Evolutionary conservation across 176 grass and related monocot genomes (phyloP).

Genomic region (Oryza nivara): DNA sequence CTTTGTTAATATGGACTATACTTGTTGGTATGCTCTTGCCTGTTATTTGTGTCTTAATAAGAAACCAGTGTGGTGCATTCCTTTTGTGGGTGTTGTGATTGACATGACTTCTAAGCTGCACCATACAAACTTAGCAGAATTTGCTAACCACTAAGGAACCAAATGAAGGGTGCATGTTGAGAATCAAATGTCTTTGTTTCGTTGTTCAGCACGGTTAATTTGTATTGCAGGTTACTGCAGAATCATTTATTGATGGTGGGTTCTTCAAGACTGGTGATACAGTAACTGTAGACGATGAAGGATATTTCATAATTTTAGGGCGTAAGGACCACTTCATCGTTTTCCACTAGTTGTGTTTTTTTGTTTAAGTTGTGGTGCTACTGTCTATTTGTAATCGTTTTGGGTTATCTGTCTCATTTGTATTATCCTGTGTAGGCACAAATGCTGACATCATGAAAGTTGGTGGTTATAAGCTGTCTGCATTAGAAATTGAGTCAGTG

Average conservation of each 20-base stretch:
- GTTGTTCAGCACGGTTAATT: conserved; percentile 34
- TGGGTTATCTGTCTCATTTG: conserved; percentile 9
- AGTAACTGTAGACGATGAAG: conserved; percentile 80
- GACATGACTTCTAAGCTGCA: conserved; percentile 11
- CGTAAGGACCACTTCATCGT: conserved; percentile 58
- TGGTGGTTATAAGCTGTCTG: conserved; percentile 93
- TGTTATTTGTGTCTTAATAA: conserved; percentile 17
- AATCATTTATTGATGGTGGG: conserved; percentile 80
- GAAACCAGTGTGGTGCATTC: neutral
- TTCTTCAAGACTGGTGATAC: conserved; percentile 98
- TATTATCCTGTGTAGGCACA: conserved; percentile 63
- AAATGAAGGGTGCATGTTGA: conserved; percentile 27
- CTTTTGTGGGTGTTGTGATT: neutral
- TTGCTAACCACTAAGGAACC: conserved; percentile 9
- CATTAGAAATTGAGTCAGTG: conserved; percentile 92
- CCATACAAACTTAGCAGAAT: conserved; percentile 6
- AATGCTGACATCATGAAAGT: conserved; percentile 99
- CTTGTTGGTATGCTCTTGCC: neutral
- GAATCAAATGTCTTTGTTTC: conserved; percentile 38
- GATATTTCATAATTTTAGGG: conserved; percentile 88
- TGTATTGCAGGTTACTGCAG: conserved; percentile 67
- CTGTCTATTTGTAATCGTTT: neutral
- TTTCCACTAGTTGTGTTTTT: conserved; percentile 13
- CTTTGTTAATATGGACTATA: no score
- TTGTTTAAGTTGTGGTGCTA: conserved; percentile 16